Base-by-base conservation (phyloP, 176 grass and related monocot genomes). In the Canna indica region DNA sequence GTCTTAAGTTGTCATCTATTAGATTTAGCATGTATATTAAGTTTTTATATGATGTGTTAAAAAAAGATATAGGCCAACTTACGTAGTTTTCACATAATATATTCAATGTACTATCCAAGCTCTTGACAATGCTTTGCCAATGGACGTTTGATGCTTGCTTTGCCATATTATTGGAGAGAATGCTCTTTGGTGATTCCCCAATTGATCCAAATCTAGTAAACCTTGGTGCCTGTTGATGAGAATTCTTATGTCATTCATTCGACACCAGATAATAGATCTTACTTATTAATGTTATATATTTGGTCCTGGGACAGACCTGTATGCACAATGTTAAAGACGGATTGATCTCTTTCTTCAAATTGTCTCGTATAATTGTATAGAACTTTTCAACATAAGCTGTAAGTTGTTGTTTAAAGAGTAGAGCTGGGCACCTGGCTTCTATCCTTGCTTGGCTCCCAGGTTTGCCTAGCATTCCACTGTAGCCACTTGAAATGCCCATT, bases 331-430 rank as follows among this genome's bases (percentile, higher is more conserved):
- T 85, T 75, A 97, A 79, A 59, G 87, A 85, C 34, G 86, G 82
- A 74, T 74, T 82, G 71, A 91, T 97, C 81, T 96, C 93, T 69
- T 89, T 96, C 84, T 96, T 96, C 63, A 96, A 64, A 73, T 80
- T 87, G 64, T 96, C 88, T 83, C 88, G 80, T 34, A 91, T 87
- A 80, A 90, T 85, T 30, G 79, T 88, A 75, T 91, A 91, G 64
- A 96, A 91, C 75, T 96, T 96, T 86, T 97, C 93, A 7, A 91
- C 86, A 59, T 84, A 97, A 56, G 93, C 88, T 64, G 88, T 91
- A 72, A 97, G 77, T 27, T 87, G 88, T 77, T 97, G 93, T 60
- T 97, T 97, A 76, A 97, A 97, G 75, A 87, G 77, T 47, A 97
- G 63, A 14, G 93, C 88, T 74, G 93, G 88, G 73, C 91, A 97